Conservation (phyloP, 176 grass and related monocot genomes). For the Calamus simplicifolius region DNA sequence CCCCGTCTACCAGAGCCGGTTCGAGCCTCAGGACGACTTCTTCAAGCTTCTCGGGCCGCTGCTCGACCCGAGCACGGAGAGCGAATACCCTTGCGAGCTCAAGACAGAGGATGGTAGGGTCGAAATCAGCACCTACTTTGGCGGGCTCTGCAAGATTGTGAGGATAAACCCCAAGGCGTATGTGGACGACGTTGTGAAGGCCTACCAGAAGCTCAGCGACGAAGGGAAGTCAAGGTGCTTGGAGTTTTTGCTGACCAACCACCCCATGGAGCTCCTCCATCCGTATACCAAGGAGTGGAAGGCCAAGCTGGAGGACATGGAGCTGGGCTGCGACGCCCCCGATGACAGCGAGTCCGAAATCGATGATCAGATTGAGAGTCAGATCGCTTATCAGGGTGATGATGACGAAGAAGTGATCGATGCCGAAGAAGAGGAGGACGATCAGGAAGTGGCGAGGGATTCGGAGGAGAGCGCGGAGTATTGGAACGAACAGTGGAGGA, state of each 20-base stretch:
- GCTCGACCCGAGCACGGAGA: conserved; percentile 61
- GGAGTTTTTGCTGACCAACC: conserved; percentile 78
- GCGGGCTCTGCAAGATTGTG: conserved; percentile 72
- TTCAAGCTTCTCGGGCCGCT: conserved; percentile 52
- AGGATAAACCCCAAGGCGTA: conserved; percentile 78
- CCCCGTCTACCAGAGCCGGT: conserved; percentile 73
- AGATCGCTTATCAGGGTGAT: conserved; percentile 25
- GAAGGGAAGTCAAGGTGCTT: conserved; percentile 49
- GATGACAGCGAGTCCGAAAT: conserved; percentile 55
- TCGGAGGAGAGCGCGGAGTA: conserved; percentile 45
- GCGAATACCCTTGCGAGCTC: conserved; percentile 51
- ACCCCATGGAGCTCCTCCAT: conserved; percentile 80
- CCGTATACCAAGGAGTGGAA: conserved; percentile 97
- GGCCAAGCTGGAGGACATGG: conserved; percentile 87
- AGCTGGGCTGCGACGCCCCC: conserved; percentile 82
- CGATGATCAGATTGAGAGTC: not conserved
- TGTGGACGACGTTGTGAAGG: conserved; percentile 85
- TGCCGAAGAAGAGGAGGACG: conserved; percentile 12
- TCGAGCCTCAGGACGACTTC: conserved; percentile 82
- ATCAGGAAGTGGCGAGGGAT: conserved; percentile 8
- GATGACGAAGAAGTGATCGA: not conserved
- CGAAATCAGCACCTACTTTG: conserved; percentile 56
- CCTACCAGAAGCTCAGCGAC: conserved; percentile 65
- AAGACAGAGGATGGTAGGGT: conserved; percentile 35
- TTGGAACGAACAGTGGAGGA: conserved; percentile 65